Conservation (phyloP, 2,329 filamentous ascomycete genomes). For the Incumbomyces lentus region DNA sequence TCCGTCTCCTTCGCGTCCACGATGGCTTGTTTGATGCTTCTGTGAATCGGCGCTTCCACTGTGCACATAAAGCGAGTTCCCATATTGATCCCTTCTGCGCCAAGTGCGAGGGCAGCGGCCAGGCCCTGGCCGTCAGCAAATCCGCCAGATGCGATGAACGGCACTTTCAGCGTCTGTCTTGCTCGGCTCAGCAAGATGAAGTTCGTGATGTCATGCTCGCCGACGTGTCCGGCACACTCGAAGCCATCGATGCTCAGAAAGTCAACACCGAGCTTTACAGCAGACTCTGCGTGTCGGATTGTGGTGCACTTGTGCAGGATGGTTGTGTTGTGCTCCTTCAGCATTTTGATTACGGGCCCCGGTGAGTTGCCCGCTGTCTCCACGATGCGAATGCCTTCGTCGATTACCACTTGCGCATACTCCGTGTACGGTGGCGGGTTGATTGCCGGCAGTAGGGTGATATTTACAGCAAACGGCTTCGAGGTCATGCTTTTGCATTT, state of each 20-base stretch:
- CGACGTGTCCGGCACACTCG: constrained; percentile 70
- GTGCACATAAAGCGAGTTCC: constrained; percentile 97
- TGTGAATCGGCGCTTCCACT: constrained; percentile 80
- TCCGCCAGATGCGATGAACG: constrained; percentile 91
- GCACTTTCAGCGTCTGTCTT: constrained; percentile 69
- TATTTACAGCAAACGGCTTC: constrained; percentile 73
- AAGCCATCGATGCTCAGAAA: constrained; percentile 96
- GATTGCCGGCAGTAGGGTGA: constrained; percentile 83
- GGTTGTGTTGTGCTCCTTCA: constrained; percentile 68
- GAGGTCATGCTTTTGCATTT: constrained; percentile 63
- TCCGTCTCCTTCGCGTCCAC: constrained; percentile 81
- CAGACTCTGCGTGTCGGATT: constrained; percentile 82
- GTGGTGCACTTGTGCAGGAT: constrained; percentile 97
- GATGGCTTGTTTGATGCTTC: constrained; percentile 88
- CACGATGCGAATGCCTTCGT: constrained; percentile 82
- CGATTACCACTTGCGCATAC: constrained; percentile 85
- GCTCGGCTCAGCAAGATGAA: constrained; percentile 66
- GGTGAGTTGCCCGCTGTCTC: constrained; percentile 89
- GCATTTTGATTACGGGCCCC: constrained; percentile 76
- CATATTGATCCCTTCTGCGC: constrained; percentile 96
- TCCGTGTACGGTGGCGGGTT: constrained; percentile 85
- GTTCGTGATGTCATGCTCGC: constrained; percentile 44
- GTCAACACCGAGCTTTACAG: constrained; percentile 88
- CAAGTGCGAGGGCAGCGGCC: constrained; percentile 78
- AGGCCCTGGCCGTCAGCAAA: constrained; percentile 92